Conservation (phyloP, 768 basidiomycete genomes). For the Suillus alpinus region DNA sequence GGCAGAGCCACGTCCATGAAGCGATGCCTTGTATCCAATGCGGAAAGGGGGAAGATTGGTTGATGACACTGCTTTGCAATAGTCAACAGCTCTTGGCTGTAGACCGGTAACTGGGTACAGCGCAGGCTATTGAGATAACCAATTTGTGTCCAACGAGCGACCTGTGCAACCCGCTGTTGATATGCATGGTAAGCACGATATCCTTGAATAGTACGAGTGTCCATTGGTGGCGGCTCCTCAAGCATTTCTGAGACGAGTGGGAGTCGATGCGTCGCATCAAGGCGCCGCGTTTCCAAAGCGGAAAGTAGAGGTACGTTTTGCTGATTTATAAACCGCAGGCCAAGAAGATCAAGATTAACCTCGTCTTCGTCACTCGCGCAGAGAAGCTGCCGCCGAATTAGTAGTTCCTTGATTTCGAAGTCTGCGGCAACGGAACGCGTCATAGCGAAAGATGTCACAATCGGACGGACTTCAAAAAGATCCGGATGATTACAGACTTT, state of each 20-base stretch:
- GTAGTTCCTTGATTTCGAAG: conserved; percentile 84
- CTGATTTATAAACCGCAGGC: conserved; percentile 56
- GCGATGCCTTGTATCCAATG: conserved; percentile 33
- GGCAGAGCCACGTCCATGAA: conserved; percentile 43
- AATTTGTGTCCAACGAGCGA: conserved; percentile 67
- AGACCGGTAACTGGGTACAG: conserved; percentile 49
- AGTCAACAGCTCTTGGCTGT: conserved; percentile 44
- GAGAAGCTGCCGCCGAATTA: conserved; percentile 74
- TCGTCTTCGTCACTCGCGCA: conserved; percentile 48
- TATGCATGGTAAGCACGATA: conserved; percentile 54
- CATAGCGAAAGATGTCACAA: conserved; percentile 75
- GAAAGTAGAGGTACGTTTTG: conserved; percentile 54
- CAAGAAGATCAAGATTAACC: conserved; percentile 61
- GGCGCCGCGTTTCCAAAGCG: conserved; percentile 48
- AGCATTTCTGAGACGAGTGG: conserved; percentile 52
- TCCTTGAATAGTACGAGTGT: conserved; percentile 72
- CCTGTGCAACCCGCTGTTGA: conserved; percentile 45
- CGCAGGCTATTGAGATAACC: conserved; percentile 73
- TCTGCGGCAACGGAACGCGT: conserved; percentile 72
- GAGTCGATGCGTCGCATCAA: conserved; percentile 59
- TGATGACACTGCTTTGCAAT: conserved; percentile 36
- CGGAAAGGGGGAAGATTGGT: conserved; percentile 52
- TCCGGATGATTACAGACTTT: conserved; percentile 97
- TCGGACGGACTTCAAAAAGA: conserved; percentile 85
- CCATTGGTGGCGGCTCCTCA: conserved; percentile 67